Evolutionary conservation across 1,139 yeast species (phyloP), one percentile per base, ranked within the genome.

Genomic region (Hanseniaspora sp.): DNA sequence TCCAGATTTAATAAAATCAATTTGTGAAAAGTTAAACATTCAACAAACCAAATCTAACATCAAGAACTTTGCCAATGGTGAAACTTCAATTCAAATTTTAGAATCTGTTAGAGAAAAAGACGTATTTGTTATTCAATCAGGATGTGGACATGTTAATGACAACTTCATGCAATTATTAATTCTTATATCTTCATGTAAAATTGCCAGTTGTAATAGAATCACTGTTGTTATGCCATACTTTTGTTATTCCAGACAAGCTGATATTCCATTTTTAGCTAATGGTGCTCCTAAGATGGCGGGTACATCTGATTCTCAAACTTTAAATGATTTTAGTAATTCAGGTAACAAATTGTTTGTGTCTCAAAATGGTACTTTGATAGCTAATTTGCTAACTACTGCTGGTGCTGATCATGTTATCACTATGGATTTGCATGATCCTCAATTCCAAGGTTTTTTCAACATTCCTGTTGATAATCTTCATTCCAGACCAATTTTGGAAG

Each of bases 321-420:
- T 59, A 28, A 65, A 69, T 0, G 64, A 67, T 67, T 59, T 67
- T 5, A 65, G 61, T 55, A 76, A 76, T 56, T 73, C 85, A 34
- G 95, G 95, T 1, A 86, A 88, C 69, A 84, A 86, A 65, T 84
- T 88, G 62, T 92, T 98, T 97, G 83, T 90, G 34, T 95, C 96
- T 0, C 97, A 90, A 68, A 83, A 92, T 48, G 98, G 99, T 9
- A 88, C 95, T 2, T 73, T 94, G 58, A 79, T 94, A 59, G 97
- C 98, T 45, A 84, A 88, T 63, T 71, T 92, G 60, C 72, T 94
- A 59, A 85, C 88, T 12, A 81, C 95, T 4, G 95, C 98, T 0
- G 98, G 99, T 37, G 96, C 97, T 1, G 95, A 94, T 69, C 90
- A 95, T 63, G 82, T 92, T 58, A 88, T 94, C 59, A 92, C 99